Evolutionary conservation across 1,284 basidiomycete genomes (phyloP), one percentile per base, ranked within the genome.

Genomic region (Pseudozyma hubeiensis): DNA sequence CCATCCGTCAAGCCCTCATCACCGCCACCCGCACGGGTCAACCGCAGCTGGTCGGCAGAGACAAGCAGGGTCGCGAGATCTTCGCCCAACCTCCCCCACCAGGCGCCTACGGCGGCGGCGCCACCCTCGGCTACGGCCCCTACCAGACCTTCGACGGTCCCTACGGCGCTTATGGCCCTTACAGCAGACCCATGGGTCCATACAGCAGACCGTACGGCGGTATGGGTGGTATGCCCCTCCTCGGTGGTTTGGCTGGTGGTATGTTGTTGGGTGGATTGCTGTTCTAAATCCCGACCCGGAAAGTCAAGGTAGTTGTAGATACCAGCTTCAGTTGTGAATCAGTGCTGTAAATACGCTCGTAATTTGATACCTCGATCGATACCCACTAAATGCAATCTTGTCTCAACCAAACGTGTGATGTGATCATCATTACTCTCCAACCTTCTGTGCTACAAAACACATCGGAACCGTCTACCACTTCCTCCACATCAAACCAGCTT

Each of bases 51-150:
- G 49, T 78, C 0, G 76, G 76, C 5, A 48, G 55, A 13, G 76
- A 78, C 17, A 48, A 61, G 34, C 61, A 63, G 33, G 76, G 76
- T 4, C 43, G 75, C 8, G 76, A 78, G 19, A 75, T 78, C 24
- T 78, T 37, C 17, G 76, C 75, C 13, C 72, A 78, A 24, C 76
- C 76, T 33, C 76, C 76, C 4, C 76, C 76, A 3, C 60, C 65
- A 1, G 75, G 66, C 13, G 59, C 69, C 1, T 61, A 50, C 13
- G 65, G 75, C 3, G 53, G 56, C 11, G 75, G 74, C 3, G 64
- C 75, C n/a, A 57, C 66, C 0, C 33, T 78, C 1, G 70, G 73
- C 9, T 76, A 76, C 47, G 54, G 67, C 7, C 73, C 75, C 2
- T 77, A 75, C 45, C 72, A 78, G 33, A 65, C 66, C 1, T 33